Evolutionary conservation across 345 rosid species (phyloP), one percentile per base, ranked within the genome.

Genomic region (Gossypioides kirkii): DNA sequence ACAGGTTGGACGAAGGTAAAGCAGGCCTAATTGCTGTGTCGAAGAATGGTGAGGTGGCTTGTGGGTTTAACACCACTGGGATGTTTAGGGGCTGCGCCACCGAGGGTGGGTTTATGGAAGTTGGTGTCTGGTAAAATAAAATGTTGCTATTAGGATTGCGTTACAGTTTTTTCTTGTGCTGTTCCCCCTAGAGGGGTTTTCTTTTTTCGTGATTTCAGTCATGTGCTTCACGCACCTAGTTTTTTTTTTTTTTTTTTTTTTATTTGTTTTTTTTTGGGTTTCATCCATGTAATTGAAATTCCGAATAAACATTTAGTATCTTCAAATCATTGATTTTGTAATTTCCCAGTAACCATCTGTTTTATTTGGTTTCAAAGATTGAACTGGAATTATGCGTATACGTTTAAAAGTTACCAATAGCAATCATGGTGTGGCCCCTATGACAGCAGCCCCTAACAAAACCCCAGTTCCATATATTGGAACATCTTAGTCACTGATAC

Each of bases 1-100:
- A 89, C 71, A 76, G 98, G 72, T 89, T 94, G 0, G 97, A 94
- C 47, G 88, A 86, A 14, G 97, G 97, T 58, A 69, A 78, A 67
- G 98, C 97, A 1, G 98, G 98, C 74, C 73, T 92, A 20, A 90
- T 94, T 2, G 97, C 98, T 0, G 98, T 94, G 73, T 94, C 98
- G 1, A 83, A 71, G 42, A 77, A 84, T 14, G 98, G 98, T 54
- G 97, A 94, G 49, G 97, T 92, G 74, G 97, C 88, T 46, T 94
- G 92, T 75, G 87, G 91, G 76, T 94, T 90, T 64, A 94, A 94
- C 75, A 60, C 80, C 1, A 90, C 80, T 7, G 98, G 97, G 23
- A 90, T 94, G 98, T 94, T 94, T 59, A 83, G 98, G 80, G 98
- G 97, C 11, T 86, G 82, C 32, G 98, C 97, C 12, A 90, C 90